A percentile compares a stretch with the other conserved stretches of the same genome.
These are phyloP conservation scores for Chimonanthus salicifolius DNA, from an alignment of 164 flowering plant genomes.

Conservation along the genomic window DNA sequence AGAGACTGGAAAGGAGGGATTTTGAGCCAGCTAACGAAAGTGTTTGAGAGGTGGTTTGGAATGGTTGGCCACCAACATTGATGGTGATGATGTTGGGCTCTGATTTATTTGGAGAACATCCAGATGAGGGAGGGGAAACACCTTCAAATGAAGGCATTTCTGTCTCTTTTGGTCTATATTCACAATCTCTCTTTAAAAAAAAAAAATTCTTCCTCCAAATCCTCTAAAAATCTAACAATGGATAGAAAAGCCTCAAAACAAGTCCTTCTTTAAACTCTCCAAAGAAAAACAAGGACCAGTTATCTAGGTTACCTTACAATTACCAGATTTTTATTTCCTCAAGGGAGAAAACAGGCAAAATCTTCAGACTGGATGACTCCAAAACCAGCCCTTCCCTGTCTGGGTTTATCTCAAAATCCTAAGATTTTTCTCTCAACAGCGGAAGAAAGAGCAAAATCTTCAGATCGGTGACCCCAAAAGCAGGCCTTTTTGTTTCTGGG, in stretches of 20 bases:
- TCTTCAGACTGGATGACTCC: too few species aligned
- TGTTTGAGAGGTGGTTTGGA: slow-evolving; percentile 89
- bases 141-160: slow-evolving; percentile 40
- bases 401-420: too few species aligned
- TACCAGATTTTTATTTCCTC: too few species aligned
- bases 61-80: slow-evolving; percentile 88
- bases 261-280: not conserved
- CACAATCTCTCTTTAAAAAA: not conserved
- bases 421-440: too few species aligned
- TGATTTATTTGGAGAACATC: slow-evolving; percentile 14
- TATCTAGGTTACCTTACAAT: too few species aligned
- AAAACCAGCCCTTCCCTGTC: too few species aligned
- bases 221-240: not conserved
- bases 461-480: too few species aligned
- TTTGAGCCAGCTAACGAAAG: slow-evolving; percentile 56
- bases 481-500: too few species aligned
- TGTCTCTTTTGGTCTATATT: not conserved
- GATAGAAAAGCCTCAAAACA: not conserved
- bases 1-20: slow-evolving; percentile 49
- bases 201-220: not conserved
- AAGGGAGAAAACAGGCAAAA: too few species aligned
- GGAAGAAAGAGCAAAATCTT: too few species aligned
- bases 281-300: too few species aligned
- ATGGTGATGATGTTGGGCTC: slow-evolving; percentile 55
- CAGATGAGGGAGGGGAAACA: slow-evolving; percentile 10